phyloP scores from a whole-genome alignment of 257 asterid species.

The Leptodermis oblonga region DNA sequence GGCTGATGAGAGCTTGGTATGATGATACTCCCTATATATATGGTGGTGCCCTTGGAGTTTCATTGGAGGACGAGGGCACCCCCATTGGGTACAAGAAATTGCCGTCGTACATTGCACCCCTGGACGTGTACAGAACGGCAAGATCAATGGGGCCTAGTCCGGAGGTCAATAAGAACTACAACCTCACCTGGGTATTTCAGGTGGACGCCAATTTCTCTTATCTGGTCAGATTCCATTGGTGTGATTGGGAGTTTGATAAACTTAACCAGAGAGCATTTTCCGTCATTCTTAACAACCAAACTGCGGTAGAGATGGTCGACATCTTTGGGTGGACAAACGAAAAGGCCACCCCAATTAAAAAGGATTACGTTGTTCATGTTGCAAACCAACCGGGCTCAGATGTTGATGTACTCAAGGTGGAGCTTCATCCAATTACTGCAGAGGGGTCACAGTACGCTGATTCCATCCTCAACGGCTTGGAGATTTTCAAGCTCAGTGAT shows the following conservation, averaged over 20 bases:
- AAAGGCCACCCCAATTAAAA: conserved; percentile 37
- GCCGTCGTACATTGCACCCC: conserved; percentile 57
- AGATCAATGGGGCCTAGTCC: conserved; percentile 61
- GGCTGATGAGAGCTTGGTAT: conserved; percentile 83
- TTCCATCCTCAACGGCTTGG: conserved; percentile 73
- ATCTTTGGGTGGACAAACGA: conserved; percentile 30
- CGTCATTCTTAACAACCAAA: conserved; percentile 56
- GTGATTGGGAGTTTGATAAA: conserved; percentile 57
- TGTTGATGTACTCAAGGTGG: conserved; percentile 45
- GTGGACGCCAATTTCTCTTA: conserved; percentile 73
- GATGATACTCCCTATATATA: conserved; percentile 61
- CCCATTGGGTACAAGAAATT: conserved; percentile 31
- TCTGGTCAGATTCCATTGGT: conserved; percentile 83
- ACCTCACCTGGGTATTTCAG: conserved; percentile 72
- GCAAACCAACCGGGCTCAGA: conserved; percentile 24
- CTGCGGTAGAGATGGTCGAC: conserved; percentile 47
- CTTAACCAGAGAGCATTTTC: conserved; percentile 60
- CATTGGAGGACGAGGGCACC: conserved; percentile 25
- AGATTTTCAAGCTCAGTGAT: conserved; percentile 73
- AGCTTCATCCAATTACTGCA: conserved; percentile 40
- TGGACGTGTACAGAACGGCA: conserved; percentile 46
- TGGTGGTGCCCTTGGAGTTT: conserved; percentile 46
- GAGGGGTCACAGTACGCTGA: conserved; percentile 38
- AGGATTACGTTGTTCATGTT: conserved; percentile 51
- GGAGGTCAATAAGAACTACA: conserved; percentile 38